Evolutionary conservation across 305 asterid species (phyloP), one percentile per base, ranked within the genome.

Genomic region (Fraxinus sp.): DNA sequence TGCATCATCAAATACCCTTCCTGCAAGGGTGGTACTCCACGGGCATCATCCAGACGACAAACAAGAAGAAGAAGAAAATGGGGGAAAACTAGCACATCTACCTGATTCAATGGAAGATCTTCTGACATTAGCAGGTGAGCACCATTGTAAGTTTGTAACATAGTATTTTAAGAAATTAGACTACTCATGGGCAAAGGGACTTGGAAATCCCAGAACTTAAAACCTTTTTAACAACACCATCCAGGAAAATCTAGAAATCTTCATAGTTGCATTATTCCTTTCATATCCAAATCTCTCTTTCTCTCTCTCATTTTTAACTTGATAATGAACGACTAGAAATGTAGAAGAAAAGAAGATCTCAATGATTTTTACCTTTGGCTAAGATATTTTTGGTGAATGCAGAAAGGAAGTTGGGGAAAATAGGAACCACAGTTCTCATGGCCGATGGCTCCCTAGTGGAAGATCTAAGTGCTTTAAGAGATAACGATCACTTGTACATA

Each of bases 401-500:
- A 96, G 98, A 89, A 82, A 91, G 89, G 75, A 91, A 86, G 90
- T 92, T 92, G 2, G 93, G 98, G 71, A 89, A 88, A 88, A 86
- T 89, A 84, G 97, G 97, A 84, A 90, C 90, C 24, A 89, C 49
- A 24, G 77, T 93, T 85, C 85, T 91, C 87, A 92, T 91, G 93
- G 89, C 87, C 55, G 92, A 94, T 85, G 97, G 97, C 75, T 94
- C 92, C 79, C 90, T 84, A 76, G 92, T 88, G 85, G 96, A 93
- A 84, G 98, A 96, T 87, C 81, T 91, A 82, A 80, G 83, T 52
- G 94, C 91, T 75, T 84, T 94, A 88, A 90, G 92, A 85, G 98
- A 96, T 86, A 89, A 93, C 75, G 99, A 93, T 77, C 97, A 92
- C 91, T 87, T 95, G 79, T 94, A 95, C 90, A 91, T 96, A 32